A percentile compares a stretch with the other conserved stretches of the same genome.
phyloP scores from a whole-genome alignment of 2,329 filamentous ascomycete genomes.

The Ophiostoma sp. region DNA sequence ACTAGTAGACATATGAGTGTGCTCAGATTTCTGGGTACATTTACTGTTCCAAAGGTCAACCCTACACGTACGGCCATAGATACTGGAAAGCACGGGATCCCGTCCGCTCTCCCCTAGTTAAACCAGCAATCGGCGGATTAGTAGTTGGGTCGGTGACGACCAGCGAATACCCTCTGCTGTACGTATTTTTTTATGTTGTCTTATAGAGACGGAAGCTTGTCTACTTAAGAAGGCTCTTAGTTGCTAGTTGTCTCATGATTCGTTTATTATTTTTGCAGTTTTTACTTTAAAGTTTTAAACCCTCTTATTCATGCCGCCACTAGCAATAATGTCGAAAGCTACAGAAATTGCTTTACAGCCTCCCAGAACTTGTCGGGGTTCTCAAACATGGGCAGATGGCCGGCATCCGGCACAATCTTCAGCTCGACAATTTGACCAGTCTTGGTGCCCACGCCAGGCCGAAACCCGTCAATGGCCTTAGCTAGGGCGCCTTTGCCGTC shows the following conservation, averaged over 20 bases:
- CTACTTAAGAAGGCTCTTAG: too few relatives aligned
- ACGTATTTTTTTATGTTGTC: background rate
- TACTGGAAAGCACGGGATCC: background rate
- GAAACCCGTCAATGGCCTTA: constrained; percentile 74
- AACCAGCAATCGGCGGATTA: background rate
- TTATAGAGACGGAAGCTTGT: too few relatives aligned
- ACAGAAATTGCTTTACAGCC: constrained; percentile 26
- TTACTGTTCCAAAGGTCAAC: too few relatives aligned
- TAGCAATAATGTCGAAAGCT: background rate
- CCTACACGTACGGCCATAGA: background rate
- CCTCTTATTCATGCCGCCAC: too few relatives aligned
- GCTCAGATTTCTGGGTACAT: too few relatives aligned
- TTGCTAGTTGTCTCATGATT: too few relatives aligned
- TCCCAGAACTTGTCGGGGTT: constrained; percentile 52
- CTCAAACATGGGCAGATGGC: constrained; percentile 79
- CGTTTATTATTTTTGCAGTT: too few relatives aligned
- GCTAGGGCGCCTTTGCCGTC: constrained; percentile 69
- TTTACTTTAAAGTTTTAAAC: too few relatives aligned
- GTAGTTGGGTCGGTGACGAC: too few relatives aligned
- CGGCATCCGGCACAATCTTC: constrained; percentile 62
- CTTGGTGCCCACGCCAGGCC: constrained; percentile 47
- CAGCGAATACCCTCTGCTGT: background rate
- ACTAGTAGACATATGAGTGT: background rate
- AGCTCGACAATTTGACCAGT: constrained; percentile 48
- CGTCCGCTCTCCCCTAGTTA: constrained; percentile 1